These are phyloP conservation scores for Colletotrichum destructivum DNA, from an alignment of 2,329 filamentous ascomycete species.

Conservation along the genomic window DNA sequence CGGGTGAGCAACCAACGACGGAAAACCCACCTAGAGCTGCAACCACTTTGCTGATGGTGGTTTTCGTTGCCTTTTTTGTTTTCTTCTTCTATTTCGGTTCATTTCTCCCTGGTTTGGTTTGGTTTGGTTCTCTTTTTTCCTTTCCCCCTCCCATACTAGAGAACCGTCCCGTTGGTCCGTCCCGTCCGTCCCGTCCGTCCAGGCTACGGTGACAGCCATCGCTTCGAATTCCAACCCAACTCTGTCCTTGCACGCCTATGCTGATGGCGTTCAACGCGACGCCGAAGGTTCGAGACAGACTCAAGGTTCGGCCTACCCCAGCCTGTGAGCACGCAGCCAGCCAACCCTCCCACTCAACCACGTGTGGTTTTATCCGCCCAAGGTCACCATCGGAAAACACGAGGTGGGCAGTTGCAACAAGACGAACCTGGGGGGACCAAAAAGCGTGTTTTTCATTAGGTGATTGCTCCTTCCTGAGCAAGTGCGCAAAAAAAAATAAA, in stretches of 20 bases:
- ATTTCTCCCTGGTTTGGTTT: not conserved
- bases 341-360: no score
- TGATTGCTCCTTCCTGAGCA: conserved; percentile 30
- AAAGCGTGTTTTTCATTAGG: conserved; percentile 35
- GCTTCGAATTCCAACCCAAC: not conserved
- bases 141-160: not conserved
- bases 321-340: not conserved
- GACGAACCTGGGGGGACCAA: conserved; percentile 23
- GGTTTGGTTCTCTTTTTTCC: no score
- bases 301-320: not conserved
- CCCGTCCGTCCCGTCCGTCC: not conserved
- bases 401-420: not conserved
- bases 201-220: not conserved
- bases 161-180: not conserved
- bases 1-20: not conserved
- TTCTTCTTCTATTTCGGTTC: no score
- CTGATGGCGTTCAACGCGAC: not conserved
- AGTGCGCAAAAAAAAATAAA: conserved; percentile 17
- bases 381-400: not conserved
- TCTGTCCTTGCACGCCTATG: not conserved
- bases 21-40: not conserved
- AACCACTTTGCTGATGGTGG: not conserved
- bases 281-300: not conserved
- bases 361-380: not conserved
- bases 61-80: not conserved